phyloP scores from a whole-genome alignment of 2,329 filamentous ascomycete species.

The Trichoderma aggressivum region DNA sequence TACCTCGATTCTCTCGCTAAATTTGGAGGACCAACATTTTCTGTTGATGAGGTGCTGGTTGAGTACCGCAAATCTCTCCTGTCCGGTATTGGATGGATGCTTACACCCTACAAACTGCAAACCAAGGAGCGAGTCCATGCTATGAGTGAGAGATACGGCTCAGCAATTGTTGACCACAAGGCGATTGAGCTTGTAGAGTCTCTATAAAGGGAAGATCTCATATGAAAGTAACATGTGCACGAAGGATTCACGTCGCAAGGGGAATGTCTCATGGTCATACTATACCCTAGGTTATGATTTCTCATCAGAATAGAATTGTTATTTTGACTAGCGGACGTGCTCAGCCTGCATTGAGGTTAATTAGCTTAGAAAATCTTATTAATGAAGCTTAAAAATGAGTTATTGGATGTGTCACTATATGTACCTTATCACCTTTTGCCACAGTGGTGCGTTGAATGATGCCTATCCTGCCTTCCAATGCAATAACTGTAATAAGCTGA shows the following conservation, averaged over 20 bases:
- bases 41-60: background rate
- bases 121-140: background rate
- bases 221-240: background rate
- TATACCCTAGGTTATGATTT: background rate
- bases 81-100: background rate
- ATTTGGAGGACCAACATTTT: background rate
- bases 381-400: background rate
- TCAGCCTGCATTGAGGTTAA: background rate
- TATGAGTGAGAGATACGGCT: constrained; percentile 2
- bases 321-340: background rate
- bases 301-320: background rate
- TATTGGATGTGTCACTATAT: background rate
- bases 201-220: background rate
- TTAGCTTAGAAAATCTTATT: background rate
- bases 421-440: background rate
- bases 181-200: background rate
- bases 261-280: background rate
- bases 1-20: background rate
- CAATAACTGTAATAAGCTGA: background rate
- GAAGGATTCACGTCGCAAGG: background rate
- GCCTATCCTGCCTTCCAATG: background rate
- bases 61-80: constrained; percentile 5
- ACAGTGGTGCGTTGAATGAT: background rate
- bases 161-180: background rate
- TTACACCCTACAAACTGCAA: background rate